Percentiles rank a stretch among this genome's conserved stretches.
These are phyloP conservation scores for Plectranthus barbatus DNA, from an alignment of 257 asterid species.

Conservation along the genomic window DNA sequence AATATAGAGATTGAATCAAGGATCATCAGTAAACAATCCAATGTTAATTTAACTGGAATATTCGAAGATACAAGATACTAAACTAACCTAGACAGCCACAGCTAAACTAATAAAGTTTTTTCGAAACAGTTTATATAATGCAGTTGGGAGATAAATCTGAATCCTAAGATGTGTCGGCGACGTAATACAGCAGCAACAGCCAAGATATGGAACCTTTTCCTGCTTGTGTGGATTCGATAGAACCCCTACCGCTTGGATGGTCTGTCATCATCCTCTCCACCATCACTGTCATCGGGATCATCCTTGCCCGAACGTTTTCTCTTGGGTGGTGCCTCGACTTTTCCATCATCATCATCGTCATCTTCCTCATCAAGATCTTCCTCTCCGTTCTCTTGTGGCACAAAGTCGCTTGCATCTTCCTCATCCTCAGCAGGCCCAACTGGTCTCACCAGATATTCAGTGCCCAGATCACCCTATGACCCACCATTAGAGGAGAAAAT, in stretches of 20 bases:
- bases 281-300: slow-evolving; percentile 51
- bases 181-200: slow-evolving; percentile 21
- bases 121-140: slow-evolving; percentile 10
- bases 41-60: slow-evolving; percentile 5
- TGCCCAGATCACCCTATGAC: slow-evolving; percentile 72
- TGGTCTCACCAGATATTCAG: slow-evolving; percentile 75
- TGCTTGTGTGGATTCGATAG: background rate
- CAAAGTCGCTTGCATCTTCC: slow-evolving; percentile 85
- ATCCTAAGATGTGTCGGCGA: slow-evolving; percentile 22
- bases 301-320: slow-evolving; percentile 67
- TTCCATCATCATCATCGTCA: slow-evolving; percentile 33
- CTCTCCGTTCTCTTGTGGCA: slow-evolving; percentile 64
- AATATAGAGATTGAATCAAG: no score
- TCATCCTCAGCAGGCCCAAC: slow-evolving; percentile 78
- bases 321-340: slow-evolving; percentile 58
- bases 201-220: background rate
- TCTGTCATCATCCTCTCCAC: slow-evolving; percentile 66
- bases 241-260: slow-evolving; percentile 65
- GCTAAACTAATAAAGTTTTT: no score
- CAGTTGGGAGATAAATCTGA: slow-evolving; percentile 7
- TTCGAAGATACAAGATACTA: background rate
- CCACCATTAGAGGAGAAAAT: background rate
- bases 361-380: slow-evolving; percentile 48
- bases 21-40: background rate
- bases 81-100: slow-evolving; percentile 8